Evolutionary conservation across 768 basidiomycete genomes (phyloP).

Genomic region (Lentinula detonsa): DNA sequence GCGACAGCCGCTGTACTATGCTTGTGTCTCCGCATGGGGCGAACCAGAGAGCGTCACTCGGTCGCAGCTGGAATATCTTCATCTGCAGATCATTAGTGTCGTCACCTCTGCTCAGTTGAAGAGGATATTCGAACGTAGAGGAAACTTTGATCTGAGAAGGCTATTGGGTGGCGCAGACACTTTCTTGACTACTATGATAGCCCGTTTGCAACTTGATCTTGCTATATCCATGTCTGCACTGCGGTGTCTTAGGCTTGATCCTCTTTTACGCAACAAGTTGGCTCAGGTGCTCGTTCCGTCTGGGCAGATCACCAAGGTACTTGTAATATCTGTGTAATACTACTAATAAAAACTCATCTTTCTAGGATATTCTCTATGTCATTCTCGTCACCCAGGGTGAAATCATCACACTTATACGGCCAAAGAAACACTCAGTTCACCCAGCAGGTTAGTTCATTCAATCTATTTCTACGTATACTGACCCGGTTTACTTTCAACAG

Average conservation of each 20-base stretch:
- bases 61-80: slow-evolving; percentile 90
- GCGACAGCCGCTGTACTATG: slow-evolving; percentile 86
- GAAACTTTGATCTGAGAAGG: slow-evolving; percentile 85
- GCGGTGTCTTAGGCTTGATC: slow-evolving; percentile 73
- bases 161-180: slow-evolving; percentile 76
- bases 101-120: slow-evolving; percentile 82
- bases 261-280: slow-evolving; percentile 60
- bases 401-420: slow-evolving; percentile 83
- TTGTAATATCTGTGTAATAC: neutral
- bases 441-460: slow-evolving; percentile 58
- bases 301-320: slow-evolving; percentile 65
- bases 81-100: slow-evolving; percentile 89
- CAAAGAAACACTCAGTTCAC: slow-evolving; percentile 92
- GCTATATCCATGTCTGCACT: slow-evolving; percentile 78
- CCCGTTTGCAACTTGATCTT: slow-evolving; percentile 69
- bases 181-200: slow-evolving; percentile 69
- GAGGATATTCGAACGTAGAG: slow-evolving; percentile 80
- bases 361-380: slow-evolving; percentile 85
- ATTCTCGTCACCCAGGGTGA: slow-evolving; percentile 74
- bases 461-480: neutral
- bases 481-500: slow-evolving; percentile 28
- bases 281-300: slow-evolving; percentile 79
- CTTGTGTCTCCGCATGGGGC: slow-evolving; percentile 86
- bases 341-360: neutral
- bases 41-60: slow-evolving; percentile 95